phyloP scores from a whole-genome alignment of 768 basidiomycete genomes.

The Ramaria sp. region DNA sequence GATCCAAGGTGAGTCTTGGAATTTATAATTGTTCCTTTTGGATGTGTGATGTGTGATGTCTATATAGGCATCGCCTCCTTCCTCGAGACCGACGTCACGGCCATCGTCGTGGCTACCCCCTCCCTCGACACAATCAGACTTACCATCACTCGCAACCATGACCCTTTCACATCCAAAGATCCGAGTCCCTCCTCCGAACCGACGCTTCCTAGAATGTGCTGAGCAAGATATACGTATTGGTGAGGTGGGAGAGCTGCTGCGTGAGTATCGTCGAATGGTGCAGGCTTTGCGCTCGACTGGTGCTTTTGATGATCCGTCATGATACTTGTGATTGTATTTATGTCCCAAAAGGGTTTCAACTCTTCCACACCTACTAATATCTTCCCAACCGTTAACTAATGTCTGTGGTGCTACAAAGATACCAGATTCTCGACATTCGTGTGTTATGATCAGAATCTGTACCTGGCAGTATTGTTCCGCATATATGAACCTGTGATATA shows the following conservation, averaged over 20 bases:
- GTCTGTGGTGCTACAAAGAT: no score
- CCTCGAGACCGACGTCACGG: no score
- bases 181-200: conserved; percentile 49
- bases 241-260: conserved; percentile 71
- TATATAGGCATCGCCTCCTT: conserved; percentile 25
- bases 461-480: no score
- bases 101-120: conserved; percentile 18
- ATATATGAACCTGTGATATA: no score
- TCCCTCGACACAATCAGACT: conserved; percentile 13
- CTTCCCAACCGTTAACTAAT: no score
- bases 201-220: conserved; percentile 60
- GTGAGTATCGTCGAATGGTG: conserved; percentile 72
- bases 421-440: no score
- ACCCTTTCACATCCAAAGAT: conserved; percentile 29
- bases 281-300: conserved; percentile 51
- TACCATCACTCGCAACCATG: conserved; percentile 26
- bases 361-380: no score
- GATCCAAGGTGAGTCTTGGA: conserved; percentile 9
- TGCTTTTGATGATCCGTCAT: conserved; percentile 32
- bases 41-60: not conserved
- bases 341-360: no score
- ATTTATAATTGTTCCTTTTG: conserved; percentile 1
- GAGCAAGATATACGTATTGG: conserved; percentile 70
- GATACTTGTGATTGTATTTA: not conserved
- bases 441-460: no score